Conservation (phyloP, 352 stramenopile species). For the Phytopythium vexans region DNA sequence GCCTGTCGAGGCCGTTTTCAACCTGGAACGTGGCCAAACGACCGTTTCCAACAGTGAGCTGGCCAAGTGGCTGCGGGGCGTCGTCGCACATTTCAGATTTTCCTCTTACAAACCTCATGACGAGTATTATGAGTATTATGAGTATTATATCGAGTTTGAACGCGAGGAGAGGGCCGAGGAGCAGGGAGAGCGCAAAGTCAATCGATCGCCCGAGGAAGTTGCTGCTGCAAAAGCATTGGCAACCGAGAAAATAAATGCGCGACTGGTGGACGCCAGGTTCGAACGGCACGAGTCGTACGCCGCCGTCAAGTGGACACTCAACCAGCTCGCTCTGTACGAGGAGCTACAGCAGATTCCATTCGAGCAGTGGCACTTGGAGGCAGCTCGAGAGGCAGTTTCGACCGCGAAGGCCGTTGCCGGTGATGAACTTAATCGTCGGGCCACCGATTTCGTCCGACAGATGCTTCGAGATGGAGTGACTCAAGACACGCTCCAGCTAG, state of each 20-base stretch:
- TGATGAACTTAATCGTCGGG: slow-evolving; percentile 3
- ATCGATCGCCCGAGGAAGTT: too few species aligned
- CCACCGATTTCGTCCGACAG: slow-evolving; percentile 9
- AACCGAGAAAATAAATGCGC: too few species aligned
- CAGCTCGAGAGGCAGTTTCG: neutral
- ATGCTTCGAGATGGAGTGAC: slow-evolving; percentile 10
- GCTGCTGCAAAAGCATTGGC: too few species aligned
- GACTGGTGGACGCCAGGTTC: slow-evolving; percentile 5
- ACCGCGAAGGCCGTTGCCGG: slow-evolving; percentile 1
- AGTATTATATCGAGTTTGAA: too few species aligned
- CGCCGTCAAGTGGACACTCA: slow-evolving; percentile 16
- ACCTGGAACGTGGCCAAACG: too few species aligned
- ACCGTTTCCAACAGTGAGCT: slow-evolving; percentile 12
- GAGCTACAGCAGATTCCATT: slow-evolving; percentile 10
- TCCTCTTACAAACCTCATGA: slow-evolving; percentile 12
- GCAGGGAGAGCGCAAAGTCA: slow-evolving; percentile 2
- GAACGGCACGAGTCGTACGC: slow-evolving; percentile 11
- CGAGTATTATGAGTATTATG: slow-evolving; percentile 7
- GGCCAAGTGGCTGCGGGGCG: slow-evolving; percentile 13
- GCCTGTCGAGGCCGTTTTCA: slow-evolving; percentile 7
- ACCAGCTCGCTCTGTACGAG: slow-evolving; percentile 21
- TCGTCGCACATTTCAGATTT: slow-evolving; percentile 13
- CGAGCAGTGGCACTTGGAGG: slow-evolving; percentile 10
- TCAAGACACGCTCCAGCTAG: slow-evolving; percentile 3
- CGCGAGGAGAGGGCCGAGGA: slow-evolving; percentile 7